These are phyloP conservation scores for Selenicereus undatus DNA, from an alignment of 148 eudicot species.

Conservation along the genomic window DNA sequence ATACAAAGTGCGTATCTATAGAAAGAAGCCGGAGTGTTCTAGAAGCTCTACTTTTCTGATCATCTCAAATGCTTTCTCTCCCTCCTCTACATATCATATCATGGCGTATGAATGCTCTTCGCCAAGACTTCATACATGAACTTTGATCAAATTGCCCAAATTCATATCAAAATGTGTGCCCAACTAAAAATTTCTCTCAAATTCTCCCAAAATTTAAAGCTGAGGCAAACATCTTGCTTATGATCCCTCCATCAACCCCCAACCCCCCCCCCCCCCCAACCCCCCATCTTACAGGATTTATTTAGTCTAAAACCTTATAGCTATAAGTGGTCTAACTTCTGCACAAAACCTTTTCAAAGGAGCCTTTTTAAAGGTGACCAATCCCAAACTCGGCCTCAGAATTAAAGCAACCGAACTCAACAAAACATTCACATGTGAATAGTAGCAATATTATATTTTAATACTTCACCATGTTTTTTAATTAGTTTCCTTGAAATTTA, in stretches of 20 bases:
- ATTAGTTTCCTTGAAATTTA: not conserved
- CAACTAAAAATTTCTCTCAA: no score
- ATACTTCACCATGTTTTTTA: not conserved
- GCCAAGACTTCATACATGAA: not conserved
- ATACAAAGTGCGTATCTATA: not conserved
- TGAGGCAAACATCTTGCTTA: not conserved
- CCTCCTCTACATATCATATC: not conserved
- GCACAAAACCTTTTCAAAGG: not conserved
- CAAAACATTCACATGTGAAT: not conserved
- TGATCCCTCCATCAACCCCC: no score
- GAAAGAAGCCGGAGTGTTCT: not conserved
- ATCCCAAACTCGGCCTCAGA: not conserved
- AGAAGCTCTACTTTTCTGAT: not conserved
- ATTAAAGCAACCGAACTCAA: not conserved
- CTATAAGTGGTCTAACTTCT: not conserved
- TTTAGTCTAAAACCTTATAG: not conserved
- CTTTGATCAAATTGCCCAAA: not conserved
- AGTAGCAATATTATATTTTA: not conserved
- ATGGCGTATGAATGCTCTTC: no score
- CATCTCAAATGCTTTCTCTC: not conserved
- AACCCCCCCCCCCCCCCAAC: no score
- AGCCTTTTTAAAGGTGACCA: not conserved
- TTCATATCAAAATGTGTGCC: no score
- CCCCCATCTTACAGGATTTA: no score
- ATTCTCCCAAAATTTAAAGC: not conserved